Evolutionary conservation across 345 rosid genomes (phyloP).

Genomic region (Abelmoschus esculentus): DNA sequence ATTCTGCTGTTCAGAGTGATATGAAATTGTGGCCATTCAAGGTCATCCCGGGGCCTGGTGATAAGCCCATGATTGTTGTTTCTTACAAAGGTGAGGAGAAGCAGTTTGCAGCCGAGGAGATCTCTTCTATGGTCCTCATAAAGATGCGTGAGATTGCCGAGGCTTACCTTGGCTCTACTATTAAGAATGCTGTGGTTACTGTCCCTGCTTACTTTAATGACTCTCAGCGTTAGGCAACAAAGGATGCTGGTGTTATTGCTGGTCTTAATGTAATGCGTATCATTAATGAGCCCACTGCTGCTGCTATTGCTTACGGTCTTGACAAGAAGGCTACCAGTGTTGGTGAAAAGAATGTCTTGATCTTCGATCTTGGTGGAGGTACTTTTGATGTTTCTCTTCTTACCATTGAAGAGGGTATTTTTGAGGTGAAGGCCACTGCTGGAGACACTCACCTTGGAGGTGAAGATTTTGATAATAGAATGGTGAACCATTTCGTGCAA

Average conservation of each 20-base stretch:
- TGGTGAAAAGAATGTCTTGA: conserved; percentile 65
- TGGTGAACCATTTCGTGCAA: conserved; percentile 71
- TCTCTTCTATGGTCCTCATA: conserved; percentile 67
- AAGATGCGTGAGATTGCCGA: conserved; percentile 85
- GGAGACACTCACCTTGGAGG: conserved; percentile 81
- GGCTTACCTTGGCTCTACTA: conserved; percentile 57
- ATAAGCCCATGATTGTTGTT: conserved; percentile 66
- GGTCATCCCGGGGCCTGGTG: conserved; percentile 55
- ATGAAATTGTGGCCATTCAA: conserved; percentile 72
- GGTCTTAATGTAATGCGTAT: conserved; percentile 73
- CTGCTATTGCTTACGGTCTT: conserved; percentile 75
- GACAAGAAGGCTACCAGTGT: conserved; percentile 74
- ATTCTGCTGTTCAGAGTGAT: conserved; percentile 64
- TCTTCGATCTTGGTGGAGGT: conserved; percentile 79
- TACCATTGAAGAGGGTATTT: conserved; percentile 72
- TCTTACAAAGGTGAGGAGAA: conserved; percentile 65
- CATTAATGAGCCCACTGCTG: conserved; percentile 74
- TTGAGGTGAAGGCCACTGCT: conserved; percentile 71
- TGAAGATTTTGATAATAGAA: conserved; percentile 70
- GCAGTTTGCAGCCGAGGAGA: conserved; percentile 64
- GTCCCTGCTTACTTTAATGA: conserved; percentile 76
- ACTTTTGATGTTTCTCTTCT: conserved; percentile 75
- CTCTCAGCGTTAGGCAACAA: conserved; percentile 75
- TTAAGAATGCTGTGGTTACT: conserved; percentile 71
- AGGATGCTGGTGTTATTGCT: conserved; percentile 70